Conservation (phyloP, 1,139 yeast genomes). For the Sugiyamaella castrensis region DNA sequence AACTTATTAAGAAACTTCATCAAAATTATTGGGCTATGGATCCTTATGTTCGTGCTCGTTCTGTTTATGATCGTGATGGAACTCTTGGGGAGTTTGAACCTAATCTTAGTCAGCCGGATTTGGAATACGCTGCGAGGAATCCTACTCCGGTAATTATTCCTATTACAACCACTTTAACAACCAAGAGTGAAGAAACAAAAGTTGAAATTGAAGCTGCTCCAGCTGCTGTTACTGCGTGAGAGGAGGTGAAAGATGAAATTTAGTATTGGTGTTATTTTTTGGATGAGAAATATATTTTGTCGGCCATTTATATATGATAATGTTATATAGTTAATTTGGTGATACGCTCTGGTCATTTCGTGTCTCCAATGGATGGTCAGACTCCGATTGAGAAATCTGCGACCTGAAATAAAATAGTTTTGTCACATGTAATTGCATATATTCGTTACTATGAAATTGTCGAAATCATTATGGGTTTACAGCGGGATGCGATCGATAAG, state of each 20-base stretch:
- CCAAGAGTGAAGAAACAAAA: conserved; percentile 11
- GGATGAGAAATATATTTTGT: no score
- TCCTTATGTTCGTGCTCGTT: conserved; percentile 68
- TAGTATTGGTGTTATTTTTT: no score
- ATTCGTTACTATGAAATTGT: no score
- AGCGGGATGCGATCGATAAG: no score
- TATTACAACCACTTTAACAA: conserved; percentile 11
- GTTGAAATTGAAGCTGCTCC: conserved; percentile 17
- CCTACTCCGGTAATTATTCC: conserved; percentile 10
- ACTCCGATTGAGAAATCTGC: no score
- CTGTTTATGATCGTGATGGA: conserved; percentile 63
- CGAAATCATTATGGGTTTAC: no score
- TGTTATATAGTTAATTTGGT: no score
- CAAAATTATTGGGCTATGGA: conserved; percentile 61
- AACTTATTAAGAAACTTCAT: conserved; percentile 49
- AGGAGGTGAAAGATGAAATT: background rate
- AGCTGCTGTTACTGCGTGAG: conserved; percentile 13
- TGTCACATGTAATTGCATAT: no score
- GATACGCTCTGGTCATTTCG: no score
- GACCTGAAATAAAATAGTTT: no score
- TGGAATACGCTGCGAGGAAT: conserved; percentile 17
- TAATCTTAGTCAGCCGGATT: conserved; percentile 16
- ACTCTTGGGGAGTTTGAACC: conserved; percentile 34
- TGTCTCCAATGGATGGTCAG: no score
- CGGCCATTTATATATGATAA: no score